Base-by-base conservation (phyloP, 306 rosid genomes). In the Sphenostylis stenocarpa region DNA sequence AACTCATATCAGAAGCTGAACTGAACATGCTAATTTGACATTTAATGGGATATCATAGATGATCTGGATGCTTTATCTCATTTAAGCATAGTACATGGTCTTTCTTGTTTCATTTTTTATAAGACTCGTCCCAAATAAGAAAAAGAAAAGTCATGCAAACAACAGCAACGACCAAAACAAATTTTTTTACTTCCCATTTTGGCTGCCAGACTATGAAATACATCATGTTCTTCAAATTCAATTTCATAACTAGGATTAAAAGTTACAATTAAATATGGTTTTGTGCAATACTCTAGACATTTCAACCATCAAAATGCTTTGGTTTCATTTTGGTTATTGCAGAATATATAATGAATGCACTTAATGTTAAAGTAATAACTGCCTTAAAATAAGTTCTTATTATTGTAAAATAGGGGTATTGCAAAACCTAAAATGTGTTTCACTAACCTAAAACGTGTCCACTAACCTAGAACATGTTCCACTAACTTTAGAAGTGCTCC, bases 71-170 rank as follows among this genome's bases (percentile, higher is more conserved):
- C 53, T 79, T 60, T 36, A 36, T 57, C 66, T 65, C 55, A 16
- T 10, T 65, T 34, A 52, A 73, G 73, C 19, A 48, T 12, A 43
- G 29, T 9, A 4, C 19, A 5, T 20, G 63, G 41, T 58, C 49
- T 78, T 45, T 78, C 62, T 45, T 31, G 48, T 45, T 31, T 17
- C 60, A 76, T 16, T 51, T n/a, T n/a, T 76, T 60, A 78, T 36
- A 15, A 57, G 57, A 58, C 43, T 7, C 71, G 33, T 52, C 28
- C 26, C 21, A 51, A 51, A 51, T 7, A 19, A 52, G 14, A 19
- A 8, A 51, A 51, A 19, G 14, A 2, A 7, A 19, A 20, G 47
- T 41, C 15, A 2, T 12, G 16, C 4, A 41, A 41, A 41, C 5
- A 41, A 2, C 45, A 39, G 15, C 14, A 39, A 39, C 45, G 10